Evolutionary conservation across 2,329 filamentous ascomycete species (phyloP).

Genomic region (Hysterium pulicare): DNA sequence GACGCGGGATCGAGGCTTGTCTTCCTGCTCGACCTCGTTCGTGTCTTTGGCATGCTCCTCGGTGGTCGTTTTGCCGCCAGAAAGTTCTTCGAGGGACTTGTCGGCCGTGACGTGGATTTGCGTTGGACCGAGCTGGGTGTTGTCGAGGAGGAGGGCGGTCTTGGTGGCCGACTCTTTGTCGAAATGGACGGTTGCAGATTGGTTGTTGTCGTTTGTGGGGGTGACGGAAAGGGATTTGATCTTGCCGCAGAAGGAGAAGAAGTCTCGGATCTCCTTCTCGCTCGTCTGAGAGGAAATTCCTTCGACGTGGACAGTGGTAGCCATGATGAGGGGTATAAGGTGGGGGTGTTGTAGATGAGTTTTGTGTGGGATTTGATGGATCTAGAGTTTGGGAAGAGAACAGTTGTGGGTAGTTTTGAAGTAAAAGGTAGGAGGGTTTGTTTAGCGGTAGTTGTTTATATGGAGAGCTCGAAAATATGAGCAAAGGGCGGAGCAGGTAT

Average conservation of each 20-base stretch:
- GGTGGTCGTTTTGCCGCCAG: slow-evolving; percentile 57
- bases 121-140: slow-evolving; percentile 80
- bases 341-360: background rate
- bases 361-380: too few species aligned
- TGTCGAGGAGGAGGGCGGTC: slow-evolving; percentile 93
- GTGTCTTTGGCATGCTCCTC: slow-evolving; percentile 49
- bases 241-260: slow-evolving; percentile 97
- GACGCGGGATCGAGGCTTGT: slow-evolving; percentile 93
- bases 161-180: slow-evolving; percentile 96
- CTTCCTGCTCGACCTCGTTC: slow-evolving; percentile 83
- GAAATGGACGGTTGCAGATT: slow-evolving; percentile 89
- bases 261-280: slow-evolving; percentile 90
- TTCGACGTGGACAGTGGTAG: slow-evolving; percentile 77
- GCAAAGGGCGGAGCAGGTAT: too few species aligned
- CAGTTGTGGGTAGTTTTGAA: too few species aligned
- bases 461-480: too few species aligned
- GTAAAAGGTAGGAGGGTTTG: too few species aligned
- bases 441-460: too few species aligned
- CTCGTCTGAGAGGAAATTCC: slow-evolving; percentile 79
- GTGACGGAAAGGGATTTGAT: slow-evolving; percentile 80
- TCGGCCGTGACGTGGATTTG: slow-evolving; percentile 76
- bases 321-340: slow-evolving; percentile 36
- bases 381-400: too few species aligned
- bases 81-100: slow-evolving; percentile 62
- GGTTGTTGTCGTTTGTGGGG: slow-evolving; percentile 58